Base-by-base conservation (phyloP, 2,329 filamentous ascomycete genomes). In the Diplocarpon mali region DNA sequence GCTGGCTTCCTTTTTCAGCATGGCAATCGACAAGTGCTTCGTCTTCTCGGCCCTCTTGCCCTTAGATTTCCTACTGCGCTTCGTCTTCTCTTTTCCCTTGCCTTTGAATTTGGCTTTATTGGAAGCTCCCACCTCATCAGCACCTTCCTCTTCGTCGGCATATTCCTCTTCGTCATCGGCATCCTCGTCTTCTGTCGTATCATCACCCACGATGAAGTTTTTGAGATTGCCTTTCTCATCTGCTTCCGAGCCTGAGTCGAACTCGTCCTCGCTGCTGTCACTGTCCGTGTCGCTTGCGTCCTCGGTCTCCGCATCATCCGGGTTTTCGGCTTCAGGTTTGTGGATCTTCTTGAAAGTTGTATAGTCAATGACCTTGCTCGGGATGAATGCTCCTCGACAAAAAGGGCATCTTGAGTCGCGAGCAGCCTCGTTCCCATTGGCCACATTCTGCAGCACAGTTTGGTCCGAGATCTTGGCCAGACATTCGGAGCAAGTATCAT, bases 401-500 rank as follows among this genome's bases (percentile, higher is more conserved):
- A 82, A 73, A 4, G 86, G 86, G 61, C 89, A 95, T 60, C 75
- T 60, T 0, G 49, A 38, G 3, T 35, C 39, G 8, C 40, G 42
- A 12, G 31, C 44, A 17, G 43, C 65, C 44, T 84, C 80, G 29
- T 78, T 69, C 5, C 80, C 83, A 46, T 77, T 69, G 24, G 68
- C 73, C 35, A 83, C 65, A 48, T 68, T 69, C 13, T 67, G 68
- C 43, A 70, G 67, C 1, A 70, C 64, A 3, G 79, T 64, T 35
- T 66, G 77, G 50, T 86, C 84, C 0, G 72, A 71, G 38, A 93
- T 72, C 44, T 73, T 76, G 5, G 76, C 72, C 49, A 92, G 79
- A 59, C 88, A 95, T 50, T 88, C 82, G 1, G 73, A 67, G 62
- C 88, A 95, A 17, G 79, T 78, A 48, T 81, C 77, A 58, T 95